A percentile compares a stretch with the other conserved stretches of the same genome.
Evolutionary conservation across 495 filamentous ascomycete genomes (phyloP).

Genomic region (Penicilliopsis zonata): DNA sequence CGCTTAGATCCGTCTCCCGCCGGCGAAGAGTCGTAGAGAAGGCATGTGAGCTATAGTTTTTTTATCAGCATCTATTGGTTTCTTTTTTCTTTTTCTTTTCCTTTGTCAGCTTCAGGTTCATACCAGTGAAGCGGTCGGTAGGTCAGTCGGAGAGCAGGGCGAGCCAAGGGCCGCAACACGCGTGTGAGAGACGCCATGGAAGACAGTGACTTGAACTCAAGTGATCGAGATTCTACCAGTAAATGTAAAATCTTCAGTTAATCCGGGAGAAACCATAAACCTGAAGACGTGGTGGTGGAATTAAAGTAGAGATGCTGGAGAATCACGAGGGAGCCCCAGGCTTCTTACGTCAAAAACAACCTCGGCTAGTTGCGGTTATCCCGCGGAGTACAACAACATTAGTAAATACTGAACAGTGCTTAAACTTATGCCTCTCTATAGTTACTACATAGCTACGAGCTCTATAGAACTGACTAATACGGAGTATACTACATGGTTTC

Average conservation of each 20-base stretch:
- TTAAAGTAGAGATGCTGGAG: background rate
- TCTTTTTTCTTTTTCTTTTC: too few relatives aligned
- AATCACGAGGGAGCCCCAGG: background rate
- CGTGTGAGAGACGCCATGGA: slow-evolving; percentile 60
- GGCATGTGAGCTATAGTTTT: slow-evolving; percentile 49
- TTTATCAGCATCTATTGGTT: too few relatives aligned
- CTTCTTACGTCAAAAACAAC: too few relatives aligned
- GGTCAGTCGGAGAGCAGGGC: slow-evolving; percentile 34
- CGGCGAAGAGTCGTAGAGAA: slow-evolving; percentile 59
- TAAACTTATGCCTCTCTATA: too few relatives aligned
- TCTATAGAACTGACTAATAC: too few relatives aligned
- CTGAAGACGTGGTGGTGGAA: background rate
- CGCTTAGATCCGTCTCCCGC: slow-evolving; percentile 49
- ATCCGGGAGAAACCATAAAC: background rate
- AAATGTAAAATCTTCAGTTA: background rate
- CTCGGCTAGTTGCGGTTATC: slow-evolving; percentile 1
- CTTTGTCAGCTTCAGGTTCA: slow-evolving; percentile 1
- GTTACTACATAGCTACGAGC: too few relatives aligned
- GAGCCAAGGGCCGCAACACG: slow-evolving; percentile 55
- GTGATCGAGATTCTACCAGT: background rate
- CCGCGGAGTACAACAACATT: too few relatives aligned
- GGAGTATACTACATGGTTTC: too few relatives aligned
- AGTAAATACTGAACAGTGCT: too few relatives aligned
- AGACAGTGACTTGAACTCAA: background rate
- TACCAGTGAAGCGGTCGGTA: slow-evolving; percentile 34